These are phyloP conservation scores for Rhytidiadelphus loreus DNA, from an alignment of 225 moss, liverwort and hornwort genomes.

Conservation along the genomic window DNA sequence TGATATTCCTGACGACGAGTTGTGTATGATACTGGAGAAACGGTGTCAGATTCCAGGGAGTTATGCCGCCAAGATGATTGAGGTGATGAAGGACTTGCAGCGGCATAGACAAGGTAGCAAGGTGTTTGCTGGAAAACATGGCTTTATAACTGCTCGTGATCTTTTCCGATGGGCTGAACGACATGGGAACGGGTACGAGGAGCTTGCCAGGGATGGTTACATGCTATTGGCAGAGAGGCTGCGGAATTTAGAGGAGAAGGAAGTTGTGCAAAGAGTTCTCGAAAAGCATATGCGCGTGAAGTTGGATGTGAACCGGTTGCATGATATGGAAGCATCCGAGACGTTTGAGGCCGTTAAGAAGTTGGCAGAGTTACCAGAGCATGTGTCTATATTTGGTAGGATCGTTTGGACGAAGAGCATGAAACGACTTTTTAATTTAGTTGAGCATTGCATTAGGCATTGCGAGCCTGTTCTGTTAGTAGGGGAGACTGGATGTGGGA, in stretches of 20 bases:
- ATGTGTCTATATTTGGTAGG: conserved; percentile 58
- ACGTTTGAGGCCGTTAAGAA: conserved; percentile 43
- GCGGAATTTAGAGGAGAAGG: conserved; percentile 71
- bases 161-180: conserved; percentile 97
- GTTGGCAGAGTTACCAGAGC: conserved; percentile 27
- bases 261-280: conserved; percentile 64
- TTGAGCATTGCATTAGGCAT: conserved; percentile 67
- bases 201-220: conserved; percentile 90
- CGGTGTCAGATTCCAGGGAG: conserved; percentile 92
- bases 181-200: conserved; percentile 86
- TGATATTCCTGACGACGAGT: conserved; percentile 92
- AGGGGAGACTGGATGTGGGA: conserved; percentile 96
- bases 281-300: conserved; percentile 95
- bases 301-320: conserved; percentile 55
- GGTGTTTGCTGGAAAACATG: conserved; percentile 97
- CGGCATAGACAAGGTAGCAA: conserved; percentile 91
- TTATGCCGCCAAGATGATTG: conserved; percentile 93
- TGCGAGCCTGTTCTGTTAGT: conserved; percentile 86
- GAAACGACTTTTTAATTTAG: conserved; percentile 80
- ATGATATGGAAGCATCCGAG: conserved; percentile 47
- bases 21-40: conserved; percentile 77
- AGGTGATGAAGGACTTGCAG: conserved; percentile 98
- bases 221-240: conserved; percentile 85
- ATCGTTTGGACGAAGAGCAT: conserved; percentile 95
- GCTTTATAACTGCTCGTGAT: conserved; percentile 96